A percentile compares a stretch with the other conserved stretches of the same genome.
Evolutionary conservation across 2,329 filamentous ascomycete genomes (phyloP).

Genomic region (Zarea fungicola): DNA sequence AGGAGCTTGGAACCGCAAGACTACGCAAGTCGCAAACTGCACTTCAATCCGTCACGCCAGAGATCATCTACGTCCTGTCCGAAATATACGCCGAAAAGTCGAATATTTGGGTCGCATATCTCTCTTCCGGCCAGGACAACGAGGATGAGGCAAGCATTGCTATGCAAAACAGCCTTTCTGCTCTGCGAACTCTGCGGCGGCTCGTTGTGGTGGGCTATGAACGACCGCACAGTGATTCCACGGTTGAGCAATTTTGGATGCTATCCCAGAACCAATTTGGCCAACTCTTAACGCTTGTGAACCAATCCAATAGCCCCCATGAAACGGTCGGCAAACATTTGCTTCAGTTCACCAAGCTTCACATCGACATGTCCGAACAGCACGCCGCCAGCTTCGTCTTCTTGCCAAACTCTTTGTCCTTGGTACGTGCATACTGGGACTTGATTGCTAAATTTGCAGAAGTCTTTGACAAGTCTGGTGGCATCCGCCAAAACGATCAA

Average conservation of each 20-base stretch:
- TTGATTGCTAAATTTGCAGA: slow-evolving; percentile 73
- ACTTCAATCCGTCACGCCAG: slow-evolving; percentile 72
- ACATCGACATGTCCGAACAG: slow-evolving; percentile 74
- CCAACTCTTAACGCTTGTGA: slow-evolving; percentile 63
- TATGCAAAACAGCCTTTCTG: slow-evolving; percentile 71
- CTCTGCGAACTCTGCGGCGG: slow-evolving; percentile 74
- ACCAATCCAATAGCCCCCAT: slow-evolving; percentile 51
- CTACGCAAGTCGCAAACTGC: slow-evolving; percentile 69
- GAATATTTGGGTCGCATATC: slow-evolving; percentile 58
- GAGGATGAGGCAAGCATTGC: slow-evolving; percentile 54
- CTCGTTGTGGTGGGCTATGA: slow-evolving; percentile 80
- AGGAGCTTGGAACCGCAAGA: slow-evolving; percentile 80
- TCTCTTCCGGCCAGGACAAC: slow-evolving; percentile 53
- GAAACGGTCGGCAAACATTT: slow-evolving; percentile 76
- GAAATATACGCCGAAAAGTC: slow-evolving; percentile 74
- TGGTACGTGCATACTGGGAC: slow-evolving; percentile 81
- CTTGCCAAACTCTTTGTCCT: slow-evolving; percentile 70
- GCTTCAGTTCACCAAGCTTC: slow-evolving; percentile 85
- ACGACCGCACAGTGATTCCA: slow-evolving; percentile 70
- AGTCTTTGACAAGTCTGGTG: slow-evolving; percentile 59
- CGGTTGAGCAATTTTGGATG: slow-evolving; percentile 75
- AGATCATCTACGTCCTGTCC: slow-evolving; percentile 74
- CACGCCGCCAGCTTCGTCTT: slow-evolving; percentile 80
- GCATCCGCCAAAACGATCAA: slow-evolving; percentile 39
- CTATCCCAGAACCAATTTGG: slow-evolving; percentile 72